Evolutionary conservation across 1,284 basidiomycete species (phyloP).

Genomic region (Leccinum pseudoinsigne): DNA sequence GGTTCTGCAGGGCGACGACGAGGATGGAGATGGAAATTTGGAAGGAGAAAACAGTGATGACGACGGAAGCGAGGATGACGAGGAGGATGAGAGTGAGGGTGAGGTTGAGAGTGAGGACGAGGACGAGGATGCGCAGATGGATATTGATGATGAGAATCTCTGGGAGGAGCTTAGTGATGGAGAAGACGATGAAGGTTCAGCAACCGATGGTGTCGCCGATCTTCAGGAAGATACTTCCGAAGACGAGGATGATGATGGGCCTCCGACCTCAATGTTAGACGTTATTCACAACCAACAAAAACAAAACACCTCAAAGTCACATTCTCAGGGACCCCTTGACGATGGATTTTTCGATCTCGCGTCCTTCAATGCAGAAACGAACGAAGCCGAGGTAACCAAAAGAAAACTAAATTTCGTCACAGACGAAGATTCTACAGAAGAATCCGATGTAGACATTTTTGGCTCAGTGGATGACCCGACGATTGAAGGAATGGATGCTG

Average conservation of each 20-base stretch:
- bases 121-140: slow-evolving; percentile 19
- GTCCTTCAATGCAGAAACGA: slow-evolving; percentile 87
- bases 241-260: slow-evolving; percentile 24
- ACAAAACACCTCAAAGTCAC: slow-evolving; percentile 17
- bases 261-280: slow-evolving; percentile 33
- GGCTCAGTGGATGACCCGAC: slow-evolving; percentile 49
- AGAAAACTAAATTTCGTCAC: slow-evolving; percentile 58
- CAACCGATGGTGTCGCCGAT: slow-evolving; percentile 40
- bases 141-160: slow-evolving; percentile 27
- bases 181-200: slow-evolving; percentile 35
- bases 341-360: slow-evolving; percentile 93
- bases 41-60: slow-evolving; percentile 23
- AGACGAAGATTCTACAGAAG: slow-evolving; percentile 54
- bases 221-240: slow-evolving; percentile 52
- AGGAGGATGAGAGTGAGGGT: neutral
- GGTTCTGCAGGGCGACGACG: slow-evolving; percentile 38
- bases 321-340: slow-evolving; percentile 60
- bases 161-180: slow-evolving; percentile 34
- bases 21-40: slow-evolving; percentile 20
- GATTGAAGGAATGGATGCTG: slow-evolving; percentile 40
- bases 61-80: slow-evolving; percentile 9
- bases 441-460: slow-evolving; percentile 70
- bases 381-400: slow-evolving; percentile 63
- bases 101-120: slow-evolving; percentile 28
- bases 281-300: slow-evolving; percentile 27